Evolutionary conservation across 2,329 filamentous ascomycete genomes (phyloP).

Genomic region (Chaetoscypha palmicola): DNA sequence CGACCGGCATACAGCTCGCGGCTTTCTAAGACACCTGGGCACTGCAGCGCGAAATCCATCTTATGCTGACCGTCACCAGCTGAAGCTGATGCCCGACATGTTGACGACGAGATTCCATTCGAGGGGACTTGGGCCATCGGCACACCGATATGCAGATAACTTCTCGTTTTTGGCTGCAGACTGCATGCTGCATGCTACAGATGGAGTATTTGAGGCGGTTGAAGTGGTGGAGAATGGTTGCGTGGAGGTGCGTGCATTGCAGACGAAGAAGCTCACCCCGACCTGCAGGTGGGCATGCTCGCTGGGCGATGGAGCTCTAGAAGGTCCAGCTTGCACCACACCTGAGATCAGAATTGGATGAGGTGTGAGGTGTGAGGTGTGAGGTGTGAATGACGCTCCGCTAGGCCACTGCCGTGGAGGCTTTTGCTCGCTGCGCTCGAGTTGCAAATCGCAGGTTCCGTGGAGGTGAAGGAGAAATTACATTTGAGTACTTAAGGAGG

Average conservation of each 20-base stretch:
- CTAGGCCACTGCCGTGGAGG: no score
- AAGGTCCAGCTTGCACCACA: no score
- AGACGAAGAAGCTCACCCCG: background rate
- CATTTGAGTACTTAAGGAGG: no score
- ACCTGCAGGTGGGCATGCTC: no score
- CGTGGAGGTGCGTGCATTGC: no score
- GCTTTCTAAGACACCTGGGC: background rate
- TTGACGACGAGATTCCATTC: background rate
- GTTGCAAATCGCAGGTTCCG: no score
- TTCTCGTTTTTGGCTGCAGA: background rate
- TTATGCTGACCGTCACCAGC: background rate
- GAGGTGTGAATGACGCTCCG: background rate
- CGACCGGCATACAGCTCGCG: conserved; percentile 3
- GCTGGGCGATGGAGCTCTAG: background rate
- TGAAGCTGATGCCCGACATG: background rate
- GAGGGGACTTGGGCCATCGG: background rate
- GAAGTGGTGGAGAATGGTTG: no score
- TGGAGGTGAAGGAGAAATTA: no score
- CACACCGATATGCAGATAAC: background rate
- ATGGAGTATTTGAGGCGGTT: background rate
- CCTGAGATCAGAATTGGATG: background rate
- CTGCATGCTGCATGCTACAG: background rate
- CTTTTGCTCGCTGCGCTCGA: no score
- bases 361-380: no score
- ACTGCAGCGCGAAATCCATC: background rate